phyloP scores from a whole-genome alignment of 805 yeast genomes.

The Teunomyces barrocoloradensis region DNA sequence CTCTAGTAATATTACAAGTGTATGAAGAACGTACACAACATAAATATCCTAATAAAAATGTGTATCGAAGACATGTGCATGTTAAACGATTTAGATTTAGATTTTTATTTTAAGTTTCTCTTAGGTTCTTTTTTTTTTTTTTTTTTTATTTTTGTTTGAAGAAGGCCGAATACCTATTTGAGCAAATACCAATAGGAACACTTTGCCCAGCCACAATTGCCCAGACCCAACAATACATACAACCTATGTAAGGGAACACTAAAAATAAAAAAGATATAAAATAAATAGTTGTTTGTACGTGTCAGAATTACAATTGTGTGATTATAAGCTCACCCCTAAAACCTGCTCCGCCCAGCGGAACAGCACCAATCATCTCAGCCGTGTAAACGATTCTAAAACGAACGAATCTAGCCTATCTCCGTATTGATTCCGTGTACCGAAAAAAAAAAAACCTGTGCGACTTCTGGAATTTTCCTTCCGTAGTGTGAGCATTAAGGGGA shows the following conservation, averaged over 20 bases:
- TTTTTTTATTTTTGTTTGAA: neutral
- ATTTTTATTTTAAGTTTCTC: neutral
- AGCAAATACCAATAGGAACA: neutral
- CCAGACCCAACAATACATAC: neutral
- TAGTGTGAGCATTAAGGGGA: neutral
- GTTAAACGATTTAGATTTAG: neutral
- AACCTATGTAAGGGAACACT: neutral
- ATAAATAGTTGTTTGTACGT: neutral
- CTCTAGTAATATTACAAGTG: neutral
- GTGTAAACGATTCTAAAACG: neutral
- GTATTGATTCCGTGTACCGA: neutral
- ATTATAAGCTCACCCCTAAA: neutral
- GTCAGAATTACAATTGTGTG: neutral
- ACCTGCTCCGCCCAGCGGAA: neutral
- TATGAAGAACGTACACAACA: neutral
- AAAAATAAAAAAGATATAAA: neutral
- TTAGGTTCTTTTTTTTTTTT: no score
- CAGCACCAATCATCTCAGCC: neutral
- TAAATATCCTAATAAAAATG: neutral
- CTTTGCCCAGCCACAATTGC: neutral
- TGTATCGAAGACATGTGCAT: neutral
- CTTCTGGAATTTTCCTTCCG: slow-evolving; percentile 2
- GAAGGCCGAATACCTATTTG: neutral
- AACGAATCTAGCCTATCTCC: slow-evolving; percentile 1
- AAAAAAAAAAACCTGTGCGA: neutral